These are phyloP conservation scores for Amanita inopinata DNA, from an alignment of 768 basidiomycete species.

Conservation along the genomic window DNA sequence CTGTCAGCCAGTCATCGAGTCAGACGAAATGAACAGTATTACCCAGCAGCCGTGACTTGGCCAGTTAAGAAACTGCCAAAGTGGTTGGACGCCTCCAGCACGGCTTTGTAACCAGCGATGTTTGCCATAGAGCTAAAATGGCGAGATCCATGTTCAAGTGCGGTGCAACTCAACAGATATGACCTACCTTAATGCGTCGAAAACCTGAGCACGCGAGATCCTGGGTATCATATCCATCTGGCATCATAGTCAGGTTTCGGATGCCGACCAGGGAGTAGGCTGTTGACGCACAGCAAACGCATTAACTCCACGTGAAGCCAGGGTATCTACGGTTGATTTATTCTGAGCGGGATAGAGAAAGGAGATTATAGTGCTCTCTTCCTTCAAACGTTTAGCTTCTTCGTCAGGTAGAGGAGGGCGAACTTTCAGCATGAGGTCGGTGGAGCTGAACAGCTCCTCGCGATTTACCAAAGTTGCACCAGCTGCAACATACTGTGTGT, in stretches of 20 bases:
- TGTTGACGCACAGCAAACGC: conserved; percentile 51
- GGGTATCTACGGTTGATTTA: conserved; percentile 57
- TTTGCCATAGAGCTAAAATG: conserved; percentile 78
- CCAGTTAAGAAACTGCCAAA: conserved; percentile 87
- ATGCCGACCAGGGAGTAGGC: background rate
- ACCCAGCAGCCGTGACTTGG: conserved; percentile 88
- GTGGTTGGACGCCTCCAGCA: conserved; percentile 81
- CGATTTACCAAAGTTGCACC: conserved; percentile 71
- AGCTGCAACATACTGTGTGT: conserved; percentile 69
- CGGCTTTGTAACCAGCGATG: conserved; percentile 89
- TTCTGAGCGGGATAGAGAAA: conserved; percentile 83
- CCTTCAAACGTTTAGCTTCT: conserved; percentile 54
- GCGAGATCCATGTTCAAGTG: conserved; percentile 4
- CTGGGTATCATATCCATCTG: conserved; percentile 88
- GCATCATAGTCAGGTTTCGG: background rate
- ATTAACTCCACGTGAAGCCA: conserved; percentile 58
- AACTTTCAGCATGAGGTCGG: conserved; percentile 83
- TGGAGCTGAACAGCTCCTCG: conserved; percentile 54
- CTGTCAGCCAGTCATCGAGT: conserved; percentile 13
- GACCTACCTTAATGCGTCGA: conserved; percentile 73
- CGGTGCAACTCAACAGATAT: conserved; percentile 3
- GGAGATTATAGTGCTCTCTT: conserved; percentile 73
- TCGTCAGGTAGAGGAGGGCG: conserved; percentile 58
- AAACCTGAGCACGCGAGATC: conserved; percentile 84
- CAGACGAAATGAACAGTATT: conserved; percentile 20